Evolutionary conservation across 257 asterid genomes (phyloP), one percentile per base, ranked within the genome.

Genomic region (Mitragyna speciosa): DNA sequence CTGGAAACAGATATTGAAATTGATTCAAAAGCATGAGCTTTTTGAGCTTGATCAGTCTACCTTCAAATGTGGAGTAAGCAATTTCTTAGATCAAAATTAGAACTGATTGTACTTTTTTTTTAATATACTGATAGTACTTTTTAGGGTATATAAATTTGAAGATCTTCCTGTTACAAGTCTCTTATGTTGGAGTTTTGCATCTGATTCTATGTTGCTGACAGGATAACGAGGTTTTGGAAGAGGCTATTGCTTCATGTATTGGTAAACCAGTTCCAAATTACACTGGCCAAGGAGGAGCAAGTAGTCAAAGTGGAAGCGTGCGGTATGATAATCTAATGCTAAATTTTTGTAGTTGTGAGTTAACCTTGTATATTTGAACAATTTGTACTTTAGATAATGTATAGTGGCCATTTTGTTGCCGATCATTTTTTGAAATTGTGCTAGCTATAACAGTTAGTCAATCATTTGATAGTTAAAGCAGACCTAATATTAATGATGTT

Each of bases 221-320:
- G 97, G 91, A 84, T 49, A 83, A 88, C 81, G 94, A 86, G 80
- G 84, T 83, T 86, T 91, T 89, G 31, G 97, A 91, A 86, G 97
- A 89, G 90, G 95, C 94, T 52, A 90, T 85, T 78, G 88, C 89
- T 61, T 91, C 98, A 48, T 86, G 89, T 82, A 85, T 80, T 79
- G 78, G 79, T 70, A 94, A 94, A 85, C 84, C 87, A 81, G 86
- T 85, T 81, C 93, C 97, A 30, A 80, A 80, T 52, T 82, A 79
- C 52, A 78, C 96, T 30, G 93, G 54, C 96, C 96, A 33, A 89
- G 90, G 89, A 94, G 86, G 89, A 91, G 97, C 85, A 94, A 94
- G 86, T 85, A 97, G 70, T 91, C 98, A 76, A 94, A 91, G 88
- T 77, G 90, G 83, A 92, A 92, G 94, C 96, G 98, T 65, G 84